A percentile compares a stretch with the other conserved stretches of the same genome.
Evolutionary conservation across 352 stramenopile genomes (phyloP).

Genomic region (Phytophthora syringae): DNA sequence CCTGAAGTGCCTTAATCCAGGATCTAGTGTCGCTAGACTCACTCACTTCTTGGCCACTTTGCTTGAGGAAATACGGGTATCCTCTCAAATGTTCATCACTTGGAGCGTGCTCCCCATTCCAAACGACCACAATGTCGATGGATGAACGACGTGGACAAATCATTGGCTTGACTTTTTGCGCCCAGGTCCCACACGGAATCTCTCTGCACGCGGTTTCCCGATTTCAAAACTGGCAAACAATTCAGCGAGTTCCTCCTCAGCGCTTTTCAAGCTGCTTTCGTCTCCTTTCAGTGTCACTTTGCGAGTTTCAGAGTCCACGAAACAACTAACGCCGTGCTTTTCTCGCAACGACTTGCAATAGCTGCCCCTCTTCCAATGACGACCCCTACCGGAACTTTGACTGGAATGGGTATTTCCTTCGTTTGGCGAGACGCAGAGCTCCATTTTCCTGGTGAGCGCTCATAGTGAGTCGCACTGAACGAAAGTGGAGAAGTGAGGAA

Average conservation of each 20-base stretch:
- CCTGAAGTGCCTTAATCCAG: neutral
- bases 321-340: neutral
- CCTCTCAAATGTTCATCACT: neutral
- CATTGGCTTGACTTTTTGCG: neutral
- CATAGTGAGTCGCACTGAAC: neutral
- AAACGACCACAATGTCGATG: neutral
- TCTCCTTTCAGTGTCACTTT: neutral
- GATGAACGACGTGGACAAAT: neutral
- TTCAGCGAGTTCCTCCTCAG: neutral
- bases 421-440: neutral
- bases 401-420: neutral
- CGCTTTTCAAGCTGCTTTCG: neutral
- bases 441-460: neutral
- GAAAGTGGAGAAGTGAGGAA: neutral
- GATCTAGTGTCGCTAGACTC: neutral
- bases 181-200: neutral
- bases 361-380: neutral
- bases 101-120: neutral
- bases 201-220: neutral
- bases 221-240: neutral
- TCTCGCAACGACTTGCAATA: constrained; percentile 1
- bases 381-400: neutral
- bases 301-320: neutral
- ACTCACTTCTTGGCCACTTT: neutral
- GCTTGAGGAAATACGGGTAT: neutral